Base-by-base conservation (phyloP, 1,139 yeast genomes). In the Lodderomyces theae region DNA sequence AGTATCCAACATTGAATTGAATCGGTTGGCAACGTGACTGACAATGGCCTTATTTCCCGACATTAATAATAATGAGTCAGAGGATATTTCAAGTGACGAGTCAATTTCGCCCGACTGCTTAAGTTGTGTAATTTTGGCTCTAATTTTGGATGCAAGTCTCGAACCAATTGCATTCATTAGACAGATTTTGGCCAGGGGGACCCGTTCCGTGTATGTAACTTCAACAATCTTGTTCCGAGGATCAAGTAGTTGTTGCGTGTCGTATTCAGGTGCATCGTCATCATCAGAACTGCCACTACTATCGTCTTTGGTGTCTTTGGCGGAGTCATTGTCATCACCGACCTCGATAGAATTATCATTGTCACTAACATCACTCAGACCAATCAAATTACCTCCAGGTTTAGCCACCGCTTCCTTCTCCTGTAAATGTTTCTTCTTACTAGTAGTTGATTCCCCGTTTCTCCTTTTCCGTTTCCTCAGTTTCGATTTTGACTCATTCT, bases 131-230 rank as follows among this genome's bases (percentile, higher is more conserved):
- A 64, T 49, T 37, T 52, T 54, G 1, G 47, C 36, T 15, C 51
- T 49, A 0, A 77, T 57, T 24, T 57, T 63, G 4, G 59, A 47
- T 39, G 69, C 69, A 21, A 72, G 55, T 2, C 65, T 31, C 1
- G 77, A 61, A 25, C 66, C 64, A 22, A 79, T 45, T 45, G 72
- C 76, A 31, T 66, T 53, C 17, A 61, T 50, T n/a, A 76, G 45
- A n/a, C 57, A 58, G 3, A 59, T 56, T 24, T 54, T 56, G 15
- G 73, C 61, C 45, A 68, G 66, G 3, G 62, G 49, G 8, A 37
- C 38, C 3, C 39, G 39, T 37, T 52, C 57, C 5, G 21, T 36
- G 23, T 39, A 45, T 13, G 41, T 22, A 3, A 48, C 34, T 25
- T 46, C 45, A 15, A 35, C 16, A 2, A 47, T 39, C 13, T 23